phyloP scores from a whole-genome alignment of 495 filamentous ascomycete species.

The Aspergillus indologenus region DNA sequence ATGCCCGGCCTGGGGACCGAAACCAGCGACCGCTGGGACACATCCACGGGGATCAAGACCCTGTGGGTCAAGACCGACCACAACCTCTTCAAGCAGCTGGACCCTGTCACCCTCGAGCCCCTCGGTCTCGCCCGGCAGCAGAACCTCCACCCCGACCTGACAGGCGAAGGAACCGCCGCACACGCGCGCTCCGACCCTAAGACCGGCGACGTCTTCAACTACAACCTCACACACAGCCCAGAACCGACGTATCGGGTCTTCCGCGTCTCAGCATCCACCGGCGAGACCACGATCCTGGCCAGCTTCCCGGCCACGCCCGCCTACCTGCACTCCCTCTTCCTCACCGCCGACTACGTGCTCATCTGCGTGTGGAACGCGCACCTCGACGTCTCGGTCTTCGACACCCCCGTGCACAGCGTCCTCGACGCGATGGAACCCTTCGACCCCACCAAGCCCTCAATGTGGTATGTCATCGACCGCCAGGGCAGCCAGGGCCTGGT shows the following conservation, averaged over 20 bases:
- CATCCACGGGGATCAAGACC: conserved; percentile 36
- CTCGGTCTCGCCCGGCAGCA: conserved; percentile 56
- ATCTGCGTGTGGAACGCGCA: conserved; percentile 63
- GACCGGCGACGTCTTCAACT: conserved; percentile 77
- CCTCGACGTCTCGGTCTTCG: conserved; percentile 48
- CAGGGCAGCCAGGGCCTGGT: conserved; percentile 51
- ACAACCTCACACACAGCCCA: conserved; percentile 56
- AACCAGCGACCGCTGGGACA: conserved; percentile 18
- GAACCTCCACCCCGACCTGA: conserved; percentile 61
- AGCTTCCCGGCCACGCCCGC: conserved; percentile 54
- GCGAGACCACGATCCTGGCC: conserved; percentile 66
- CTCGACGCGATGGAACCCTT: conserved; percentile 37
- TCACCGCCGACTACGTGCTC: conserved; percentile 62
- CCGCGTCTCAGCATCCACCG: conserved; percentile 53
- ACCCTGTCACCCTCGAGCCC: conserved; percentile 69
- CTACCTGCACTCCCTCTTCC: conserved; percentile 72
- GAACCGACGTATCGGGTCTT: conserved; percentile 64
- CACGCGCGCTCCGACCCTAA: conserved; percentile 68
- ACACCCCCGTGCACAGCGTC: conserved; percentile 42
- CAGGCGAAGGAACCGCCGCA: conserved; percentile 59
- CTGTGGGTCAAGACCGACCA: conserved; percentile 63
- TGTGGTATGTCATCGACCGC: conserved; percentile 70
- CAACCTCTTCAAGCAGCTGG: conserved; percentile 52
- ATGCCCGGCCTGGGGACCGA: conserved; percentile 45
- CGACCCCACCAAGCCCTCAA: conserved; percentile 46